Evolutionary conservation across 352 stramenopile genomes (phyloP).

Genomic region (Phytophthora podocarpi): DNA sequence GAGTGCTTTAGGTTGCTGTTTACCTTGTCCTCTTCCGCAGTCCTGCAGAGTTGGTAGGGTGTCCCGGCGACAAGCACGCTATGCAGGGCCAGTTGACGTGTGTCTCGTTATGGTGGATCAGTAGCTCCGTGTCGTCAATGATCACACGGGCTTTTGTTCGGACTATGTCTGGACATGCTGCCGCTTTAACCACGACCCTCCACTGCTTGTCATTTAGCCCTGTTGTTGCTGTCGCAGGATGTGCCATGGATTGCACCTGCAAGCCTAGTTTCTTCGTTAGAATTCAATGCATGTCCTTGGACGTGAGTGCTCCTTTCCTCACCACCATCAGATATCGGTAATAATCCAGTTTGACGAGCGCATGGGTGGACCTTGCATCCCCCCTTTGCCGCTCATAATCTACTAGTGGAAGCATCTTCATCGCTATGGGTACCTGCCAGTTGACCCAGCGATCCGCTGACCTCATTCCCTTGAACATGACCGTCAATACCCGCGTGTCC

Average conservation of each 20-base stretch:
- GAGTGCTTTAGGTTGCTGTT: no score
- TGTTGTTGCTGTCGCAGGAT: not conserved
- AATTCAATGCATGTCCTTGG: not conserved
- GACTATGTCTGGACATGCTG: not conserved
- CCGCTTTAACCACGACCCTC: not conserved
- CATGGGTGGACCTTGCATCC: not conserved
- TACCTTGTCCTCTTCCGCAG: not conserved
- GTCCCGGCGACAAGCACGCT: no score
- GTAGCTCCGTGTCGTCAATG: not conserved
- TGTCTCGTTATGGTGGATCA: not conserved
- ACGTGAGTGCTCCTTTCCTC: not conserved
- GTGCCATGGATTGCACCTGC: not conserved
- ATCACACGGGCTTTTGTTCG: no score
- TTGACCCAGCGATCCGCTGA: not conserved
- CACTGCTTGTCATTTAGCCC: conserved; percentile 8
- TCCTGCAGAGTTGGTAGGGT: not conserved
- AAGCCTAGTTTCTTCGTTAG: not conserved
- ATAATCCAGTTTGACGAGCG: not conserved
- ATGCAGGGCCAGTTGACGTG: not conserved
- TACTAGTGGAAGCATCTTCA: not conserved
- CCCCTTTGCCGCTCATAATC: not conserved
- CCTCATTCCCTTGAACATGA: not conserved
- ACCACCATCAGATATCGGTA: not conserved
- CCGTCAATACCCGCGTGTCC: not conserved
- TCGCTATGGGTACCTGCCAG: not conserved